A percentile compares a stretch with the other conserved stretches of the same genome.
Conservation (phyloP, 2,329 filamentous ascomycete genomes). For the Cytospora paraplurivora region DNA sequence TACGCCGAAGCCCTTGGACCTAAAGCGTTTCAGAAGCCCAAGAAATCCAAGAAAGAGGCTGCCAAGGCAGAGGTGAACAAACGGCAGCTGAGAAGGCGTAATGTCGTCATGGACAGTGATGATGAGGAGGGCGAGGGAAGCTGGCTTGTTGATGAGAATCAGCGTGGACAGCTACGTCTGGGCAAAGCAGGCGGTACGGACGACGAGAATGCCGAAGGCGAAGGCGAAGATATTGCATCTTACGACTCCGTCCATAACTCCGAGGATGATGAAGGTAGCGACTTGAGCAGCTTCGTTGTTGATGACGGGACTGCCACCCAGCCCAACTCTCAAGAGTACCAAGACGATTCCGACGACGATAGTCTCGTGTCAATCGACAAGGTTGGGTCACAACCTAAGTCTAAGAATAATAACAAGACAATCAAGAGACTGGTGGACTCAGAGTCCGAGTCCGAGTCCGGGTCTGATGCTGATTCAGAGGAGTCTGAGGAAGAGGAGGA, state of each 20-base stretch:
- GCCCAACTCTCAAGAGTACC: conserved; percentile 32
- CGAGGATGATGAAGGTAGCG: conserved; percentile 55
- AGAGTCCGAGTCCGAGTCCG: conserved; percentile 40
- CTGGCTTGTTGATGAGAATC: conserved; percentile 74
- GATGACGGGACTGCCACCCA: conserved; percentile 48
- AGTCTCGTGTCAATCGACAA: conserved; percentile 43
- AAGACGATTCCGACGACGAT: conserved; percentile 38
- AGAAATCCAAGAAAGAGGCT: conserved; percentile 38
- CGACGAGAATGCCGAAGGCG: conserved; percentile 85
- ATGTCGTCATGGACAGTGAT: conserved; percentile 66
- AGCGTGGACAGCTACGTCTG: conserved; percentile 62
- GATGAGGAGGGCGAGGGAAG: conserved; percentile 70
- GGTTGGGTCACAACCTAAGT: conserved; percentile 38
- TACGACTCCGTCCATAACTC: conserved; percentile 66
- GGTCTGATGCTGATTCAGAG: conserved; percentile 19
- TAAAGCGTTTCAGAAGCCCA: conserved; percentile 43
- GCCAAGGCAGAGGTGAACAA: conserved; percentile 38
- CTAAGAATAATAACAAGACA: conserved; percentile 36
- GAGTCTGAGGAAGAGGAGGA: conserved; percentile 2
- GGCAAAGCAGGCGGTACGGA: conserved; percentile 82
- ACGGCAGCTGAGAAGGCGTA: conserved; percentile 51
- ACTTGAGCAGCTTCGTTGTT: conserved; percentile 58
- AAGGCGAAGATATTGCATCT: conserved; percentile 74
- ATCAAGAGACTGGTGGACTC: conserved; percentile 35
- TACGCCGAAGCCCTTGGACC: conserved; percentile 47